Evolutionary conservation across 345 rosid species (phyloP).

Genomic region (Linum tenue): DNA sequence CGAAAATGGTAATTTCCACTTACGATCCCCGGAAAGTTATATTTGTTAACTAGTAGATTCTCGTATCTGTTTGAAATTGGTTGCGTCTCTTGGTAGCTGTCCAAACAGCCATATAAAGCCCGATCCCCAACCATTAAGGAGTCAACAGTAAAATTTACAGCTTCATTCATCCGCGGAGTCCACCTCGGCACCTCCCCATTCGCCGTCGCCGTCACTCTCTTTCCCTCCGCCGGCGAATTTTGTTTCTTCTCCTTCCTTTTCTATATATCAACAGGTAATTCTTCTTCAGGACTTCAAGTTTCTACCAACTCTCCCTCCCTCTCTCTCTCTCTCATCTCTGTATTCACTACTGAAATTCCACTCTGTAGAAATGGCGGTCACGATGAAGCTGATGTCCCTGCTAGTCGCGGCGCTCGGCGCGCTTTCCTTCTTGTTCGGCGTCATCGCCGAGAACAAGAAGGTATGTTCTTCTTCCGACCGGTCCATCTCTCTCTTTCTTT

Average conservation of each 20-base stretch:
- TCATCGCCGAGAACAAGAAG: slow-evolving; percentile 23
- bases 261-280: background rate
- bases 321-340: background rate
- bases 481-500: background rate
- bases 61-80: too few species aligned
- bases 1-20: too few species aligned
- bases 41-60: too few species aligned
- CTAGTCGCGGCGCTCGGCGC: slow-evolving; percentile 13
- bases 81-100: too few species aligned
- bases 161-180: too few species aligned
- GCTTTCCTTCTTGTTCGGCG: slow-evolving; percentile 15
- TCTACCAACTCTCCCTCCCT: background rate
- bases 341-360: background rate
- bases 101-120: too few species aligned
- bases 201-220: background rate
- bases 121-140: too few species aligned
- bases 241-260: background rate
- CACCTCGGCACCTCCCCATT: too few species aligned
- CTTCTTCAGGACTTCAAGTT: background rate
- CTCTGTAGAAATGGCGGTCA: slow-evolving; percentile 16
- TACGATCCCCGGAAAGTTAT: too few species aligned
- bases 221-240: background rate
- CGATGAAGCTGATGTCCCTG: slow-evolving; percentile 13
- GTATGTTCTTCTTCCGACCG: background rate
- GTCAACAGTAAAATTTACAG: too few species aligned